Evolutionary conservation across 352 stramenopile genomes (phyloP).

Genomic region (Albugo laibachii): DNA sequence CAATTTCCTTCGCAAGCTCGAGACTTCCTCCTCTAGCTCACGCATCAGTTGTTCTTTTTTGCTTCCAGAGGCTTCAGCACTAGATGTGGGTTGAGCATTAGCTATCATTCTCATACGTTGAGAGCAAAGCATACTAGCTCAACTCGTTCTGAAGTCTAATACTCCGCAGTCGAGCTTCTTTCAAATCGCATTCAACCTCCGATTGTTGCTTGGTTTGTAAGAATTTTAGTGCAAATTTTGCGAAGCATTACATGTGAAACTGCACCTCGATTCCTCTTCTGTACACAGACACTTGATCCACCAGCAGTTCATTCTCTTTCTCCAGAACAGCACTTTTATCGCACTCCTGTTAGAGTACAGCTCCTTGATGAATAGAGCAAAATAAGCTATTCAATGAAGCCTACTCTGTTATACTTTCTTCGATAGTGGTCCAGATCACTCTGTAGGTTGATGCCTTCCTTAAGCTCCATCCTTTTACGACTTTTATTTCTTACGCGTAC

Average conservation of each 20-base stretch:
- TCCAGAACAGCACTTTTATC: slow-evolving; percentile 33
- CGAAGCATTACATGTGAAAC: not conserved
- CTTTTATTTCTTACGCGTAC: not conserved
- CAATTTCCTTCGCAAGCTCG: slow-evolving; percentile 50
- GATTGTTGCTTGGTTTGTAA: slow-evolving; percentile 22
- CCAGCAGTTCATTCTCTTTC: slow-evolving; percentile 41
- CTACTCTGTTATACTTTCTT: slow-evolving; percentile 53
- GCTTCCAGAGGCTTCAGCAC: too few relatives aligned
- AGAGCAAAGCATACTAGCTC: not conserved
- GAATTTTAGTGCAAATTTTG: not conserved
- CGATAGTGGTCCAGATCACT: slow-evolving; percentile 63
- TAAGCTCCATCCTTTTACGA: slow-evolving; percentile 18
- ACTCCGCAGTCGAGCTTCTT: slow-evolving; percentile 47
- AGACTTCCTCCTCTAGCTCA: slow-evolving; percentile 52
- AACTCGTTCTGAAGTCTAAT: slow-evolving; percentile 48
- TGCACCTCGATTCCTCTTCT: slow-evolving; percentile 43
- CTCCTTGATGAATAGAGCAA: not conserved
- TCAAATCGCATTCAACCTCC: slow-evolving; percentile 39
- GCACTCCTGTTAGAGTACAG: slow-evolving; percentile 15
- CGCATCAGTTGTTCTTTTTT: too few relatives aligned
- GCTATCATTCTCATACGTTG: too few relatives aligned
- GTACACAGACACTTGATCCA: slow-evolving; percentile 46
- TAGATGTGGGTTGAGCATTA: too few relatives aligned
- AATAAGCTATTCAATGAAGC: not conserved
- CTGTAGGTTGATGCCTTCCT: slow-evolving; percentile 36